Conservation (phyloP, 2,329 filamentous ascomycete genomes). For the Fusarium siculi region DNA sequence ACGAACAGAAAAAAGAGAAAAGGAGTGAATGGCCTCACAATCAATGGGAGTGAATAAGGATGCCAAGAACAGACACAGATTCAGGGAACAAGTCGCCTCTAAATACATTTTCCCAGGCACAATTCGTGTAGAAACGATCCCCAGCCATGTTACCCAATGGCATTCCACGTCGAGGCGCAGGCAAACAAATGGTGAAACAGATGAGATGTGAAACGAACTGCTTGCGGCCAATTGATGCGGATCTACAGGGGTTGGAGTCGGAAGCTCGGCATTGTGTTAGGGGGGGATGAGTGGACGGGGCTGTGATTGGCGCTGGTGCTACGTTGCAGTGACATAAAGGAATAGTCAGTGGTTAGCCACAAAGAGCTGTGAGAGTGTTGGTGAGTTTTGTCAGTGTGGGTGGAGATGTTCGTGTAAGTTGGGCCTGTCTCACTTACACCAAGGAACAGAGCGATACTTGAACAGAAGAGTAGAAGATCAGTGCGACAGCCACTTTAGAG, state of each 20-base stretch:
- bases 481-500: neutral
- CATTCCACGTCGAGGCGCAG: constrained; percentile 19
- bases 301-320: neutral
- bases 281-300: neutral
- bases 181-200: constrained; percentile 2
- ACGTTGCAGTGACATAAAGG: neutral
- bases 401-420: neutral
- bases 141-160: neutral
- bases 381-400: neutral
- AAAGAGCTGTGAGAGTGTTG: accelerated
- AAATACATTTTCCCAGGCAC: neutral
- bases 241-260: neutral
- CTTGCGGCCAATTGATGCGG: constrained; percentile 5
- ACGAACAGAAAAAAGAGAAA: neutral
- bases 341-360: accelerated
- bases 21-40: neutral
- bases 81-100: neutral
- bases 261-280: constrained; percentile 11
- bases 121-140: neutral
- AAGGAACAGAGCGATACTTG: neutral
- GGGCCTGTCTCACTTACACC: neutral
- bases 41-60: neutral
- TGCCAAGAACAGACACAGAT: neutral
- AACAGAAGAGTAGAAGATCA: neutral
- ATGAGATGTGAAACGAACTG: constrained; percentile 14